Evolutionary conservation across 2,329 filamentous ascomycete genomes (phyloP), one percentile per base, ranked within the genome.

Genomic region (Xylariaceae sp.): DNA sequence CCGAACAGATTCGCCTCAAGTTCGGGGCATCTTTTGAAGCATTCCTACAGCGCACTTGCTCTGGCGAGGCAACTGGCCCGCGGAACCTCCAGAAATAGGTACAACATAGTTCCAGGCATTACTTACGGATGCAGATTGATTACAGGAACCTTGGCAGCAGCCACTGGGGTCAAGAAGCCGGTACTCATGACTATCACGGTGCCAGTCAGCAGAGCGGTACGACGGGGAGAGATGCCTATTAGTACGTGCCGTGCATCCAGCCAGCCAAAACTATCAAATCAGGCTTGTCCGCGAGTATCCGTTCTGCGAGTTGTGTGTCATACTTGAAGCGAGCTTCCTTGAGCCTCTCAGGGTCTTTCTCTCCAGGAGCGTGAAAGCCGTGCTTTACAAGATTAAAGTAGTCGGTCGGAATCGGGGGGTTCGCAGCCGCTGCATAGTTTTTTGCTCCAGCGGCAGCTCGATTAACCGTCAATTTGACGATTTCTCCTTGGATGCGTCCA

Each of bases 331-430:
- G 81, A 1, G 83, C 86, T 40, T 81, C 76, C 14, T 73, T 62
- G 66, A 84, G 54, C 71, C 73, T 68, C 17, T 64, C 60, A 16
- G 80, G 72, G 61, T 90, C 81, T 57, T 77, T 80, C 65, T 89
- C 89, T 31, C 78, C 77, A 51, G 75, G 74, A n/a, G 60, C 58
- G 48, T 75, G 66, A 65, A 80, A 82, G 53, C 90, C 90, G 72
- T 90, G 86, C 34, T 81, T 79, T 50, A 92, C 77, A 39, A 94
- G 81, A 70, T 93, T 93, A 77, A 93, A 90, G 74, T 93, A 93
- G 49, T 82, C 81, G 50, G 83, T 89, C 0, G 88, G 85, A 51
- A 95, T 92, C 50, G 52, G 50, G 2, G 57, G 50, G 12, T 72
- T 69, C 34, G 63, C 83, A 80, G 69, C 74, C 22, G 73, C 69